Evolutionary conservation across 768 basidiomycete genomes (phyloP), one percentile per base, ranked within the genome.

Genomic region (Rhizopogon roseolus): DNA sequence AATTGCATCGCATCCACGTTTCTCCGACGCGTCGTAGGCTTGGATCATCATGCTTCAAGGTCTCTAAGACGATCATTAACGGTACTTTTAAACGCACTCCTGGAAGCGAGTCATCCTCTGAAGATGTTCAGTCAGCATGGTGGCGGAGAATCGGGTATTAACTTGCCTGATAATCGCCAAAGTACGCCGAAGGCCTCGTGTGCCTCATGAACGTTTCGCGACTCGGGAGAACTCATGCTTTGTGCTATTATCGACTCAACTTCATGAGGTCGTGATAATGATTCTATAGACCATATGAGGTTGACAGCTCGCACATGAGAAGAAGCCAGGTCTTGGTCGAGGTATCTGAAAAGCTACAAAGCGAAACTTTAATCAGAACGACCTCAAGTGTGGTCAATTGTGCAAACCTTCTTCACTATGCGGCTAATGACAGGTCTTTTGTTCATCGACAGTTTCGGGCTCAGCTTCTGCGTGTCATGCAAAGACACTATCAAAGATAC

Each of bases 1-100:
- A 76, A 62, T 85, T 93, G 64, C 92, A 93, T 27, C 95, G 81
- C 88, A 99, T 93, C 97, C 97, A 99, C 0, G 93, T 93, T 68
- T 98, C 96, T 13, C 90, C 91, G 32, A 90, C 77, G 10, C 93
- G 80, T 27, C 88, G 84, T 9, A 89, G 68, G 55, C 72, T 72
- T 7, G 92, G 89, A 58, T 93, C 85, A 32, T 86, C 84, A 38
- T 78, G 85, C 61, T 85, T 86, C 45, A 98, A 70, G 0, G 86
- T 84, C 63, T 96, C 93, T 48, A 98, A 71, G 29, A 96, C 84
- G 41, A 86, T 82, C 79, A 93, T 86, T 81, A 98, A 79, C 0
- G 96, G 96, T 1, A 87, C 76, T 62, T 87, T 87, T 64, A 98
- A 85, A 25, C 77, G 76, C 63, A 91, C 88, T 0, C 95, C 93